phyloP scores from a whole-genome alignment of 176 grass and related monocot species.

The Phragmites australis region DNA sequence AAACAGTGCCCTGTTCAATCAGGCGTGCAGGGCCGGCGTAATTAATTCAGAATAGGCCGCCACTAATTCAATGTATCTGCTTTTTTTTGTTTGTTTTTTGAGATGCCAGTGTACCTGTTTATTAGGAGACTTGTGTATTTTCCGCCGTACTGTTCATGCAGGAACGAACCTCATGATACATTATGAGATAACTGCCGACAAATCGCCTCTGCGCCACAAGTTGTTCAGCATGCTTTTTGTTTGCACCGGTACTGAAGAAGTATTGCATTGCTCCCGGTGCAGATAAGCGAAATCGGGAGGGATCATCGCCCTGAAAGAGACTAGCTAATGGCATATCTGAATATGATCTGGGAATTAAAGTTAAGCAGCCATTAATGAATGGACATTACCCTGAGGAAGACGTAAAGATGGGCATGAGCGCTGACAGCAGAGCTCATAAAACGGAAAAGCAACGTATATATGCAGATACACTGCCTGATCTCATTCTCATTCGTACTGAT shows the following conservation, averaged over 20 bases:
- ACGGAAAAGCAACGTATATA: too few relatives aligned
- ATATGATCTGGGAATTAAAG: background rate
- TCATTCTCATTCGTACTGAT: too few relatives aligned
- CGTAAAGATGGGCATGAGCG: too few relatives aligned
- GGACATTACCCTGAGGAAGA: too few relatives aligned
- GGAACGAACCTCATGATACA: background rate
- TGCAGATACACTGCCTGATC: too few relatives aligned
- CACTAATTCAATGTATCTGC: background rate
- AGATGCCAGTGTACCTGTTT: background rate
- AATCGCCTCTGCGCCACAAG: background rate
- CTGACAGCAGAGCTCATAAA: too few relatives aligned
- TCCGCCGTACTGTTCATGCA: background rate
- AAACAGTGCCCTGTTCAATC: constrained; percentile 43
- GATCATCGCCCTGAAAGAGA: background rate
- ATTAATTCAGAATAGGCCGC: background rate
- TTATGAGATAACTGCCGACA: background rate
- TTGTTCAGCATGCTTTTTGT: background rate
- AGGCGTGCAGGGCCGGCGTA: constrained; percentile 5
- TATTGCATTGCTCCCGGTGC: too few relatives aligned
- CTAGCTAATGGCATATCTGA: background rate
- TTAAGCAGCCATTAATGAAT: background rate
- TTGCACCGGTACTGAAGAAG: background rate
- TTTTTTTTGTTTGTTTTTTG: background rate
- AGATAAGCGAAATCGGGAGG: background rate
- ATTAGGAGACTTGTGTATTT: background rate